A percentile compares a stretch with the other conserved stretches of the same genome.
phyloP scores from a whole-genome alignment of 2,329 filamentous ascomycete genomes.

The Sordariomycetes sp. region DNA sequence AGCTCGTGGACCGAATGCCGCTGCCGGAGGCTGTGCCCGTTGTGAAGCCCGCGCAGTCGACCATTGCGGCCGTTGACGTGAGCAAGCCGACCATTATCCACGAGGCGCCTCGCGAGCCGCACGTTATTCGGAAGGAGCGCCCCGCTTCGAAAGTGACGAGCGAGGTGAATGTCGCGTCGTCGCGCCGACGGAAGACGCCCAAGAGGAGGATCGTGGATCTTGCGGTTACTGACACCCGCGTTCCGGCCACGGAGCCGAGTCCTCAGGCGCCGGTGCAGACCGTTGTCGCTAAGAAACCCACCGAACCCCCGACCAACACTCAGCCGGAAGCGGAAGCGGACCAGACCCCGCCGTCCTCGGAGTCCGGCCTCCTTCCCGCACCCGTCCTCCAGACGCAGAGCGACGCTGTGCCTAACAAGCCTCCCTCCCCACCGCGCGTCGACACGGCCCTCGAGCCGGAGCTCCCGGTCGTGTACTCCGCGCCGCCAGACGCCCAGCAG shows the following conservation, averaged over 20 bases:
- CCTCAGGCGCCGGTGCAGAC: slow-evolving; percentile 1
- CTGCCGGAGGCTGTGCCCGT: slow-evolving; percentile 67
- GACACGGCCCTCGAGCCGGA: slow-evolving; percentile 21
- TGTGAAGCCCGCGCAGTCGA: slow-evolving; percentile 53
- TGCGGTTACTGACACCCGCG: slow-evolving; percentile 33
- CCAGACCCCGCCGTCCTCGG: slow-evolving; percentile 30
- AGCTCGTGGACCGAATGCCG: slow-evolving; percentile 68
- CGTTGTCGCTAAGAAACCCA: slow-evolving; percentile 10
- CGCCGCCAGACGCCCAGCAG: background rate
- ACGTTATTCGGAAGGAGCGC: slow-evolving; percentile 46
- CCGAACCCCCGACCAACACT: background rate
- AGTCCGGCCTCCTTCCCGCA: slow-evolving; percentile 17
- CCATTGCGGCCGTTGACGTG: slow-evolving; percentile 49
- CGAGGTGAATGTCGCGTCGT: slow-evolving; percentile 44
- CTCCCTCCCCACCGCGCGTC: slow-evolving; percentile 9
- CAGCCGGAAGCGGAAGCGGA: slow-evolving; percentile 12
- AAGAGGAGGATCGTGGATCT: slow-evolving; percentile 54
- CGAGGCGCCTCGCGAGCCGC: slow-evolving; percentile 31
- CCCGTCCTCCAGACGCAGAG: background rate
- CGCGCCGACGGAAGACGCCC: slow-evolving; percentile 44
- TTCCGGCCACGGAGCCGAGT: background rate
- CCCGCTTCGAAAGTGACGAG: slow-evolving; percentile 39
- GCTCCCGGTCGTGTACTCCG: slow-evolving; percentile 15
- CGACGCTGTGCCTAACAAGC: background rate
- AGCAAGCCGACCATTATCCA: slow-evolving; percentile 54